Evolutionary conservation across 495 filamentous ascomycete species (phyloP).

Genomic region (Xylaria grammica): DNA sequence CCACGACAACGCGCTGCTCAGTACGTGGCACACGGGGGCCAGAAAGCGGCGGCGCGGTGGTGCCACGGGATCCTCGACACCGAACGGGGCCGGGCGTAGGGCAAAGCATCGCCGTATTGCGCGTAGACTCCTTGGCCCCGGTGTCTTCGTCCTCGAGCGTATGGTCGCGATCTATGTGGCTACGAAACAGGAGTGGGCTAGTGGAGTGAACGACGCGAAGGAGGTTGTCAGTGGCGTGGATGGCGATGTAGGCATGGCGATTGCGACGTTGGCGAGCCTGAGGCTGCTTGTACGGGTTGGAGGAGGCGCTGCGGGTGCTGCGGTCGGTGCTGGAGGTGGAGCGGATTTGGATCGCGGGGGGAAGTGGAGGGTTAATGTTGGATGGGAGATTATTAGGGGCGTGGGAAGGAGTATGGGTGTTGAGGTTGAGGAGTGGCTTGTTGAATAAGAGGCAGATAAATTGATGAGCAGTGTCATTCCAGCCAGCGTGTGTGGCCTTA

Average conservation of each 20-base stretch:
- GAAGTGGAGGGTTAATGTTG: conserved; percentile 77
- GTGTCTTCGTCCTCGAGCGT: conserved; percentile 85
- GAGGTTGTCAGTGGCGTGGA: conserved; percentile 50
- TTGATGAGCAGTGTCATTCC: neutral
- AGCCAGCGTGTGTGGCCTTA: neutral
- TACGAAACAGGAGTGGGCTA: conserved; percentile 71
- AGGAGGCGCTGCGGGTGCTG: conserved; percentile 43
- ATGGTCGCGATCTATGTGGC: conserved; percentile 86
- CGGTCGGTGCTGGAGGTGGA: conserved; percentile 49
- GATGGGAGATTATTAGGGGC: conserved; percentile 71
- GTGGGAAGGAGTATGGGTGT: conserved; percentile 72
- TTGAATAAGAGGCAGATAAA: conserved; percentile 49
- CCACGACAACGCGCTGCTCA: conserved; percentile 83
- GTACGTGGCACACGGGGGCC: conserved; percentile 68
- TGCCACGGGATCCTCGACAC: conserved; percentile 26
- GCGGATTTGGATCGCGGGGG: conserved; percentile 62
- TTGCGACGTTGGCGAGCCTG: conserved; percentile 81
- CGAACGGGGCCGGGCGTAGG: conserved; percentile 46
- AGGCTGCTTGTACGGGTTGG: conserved; percentile 69
- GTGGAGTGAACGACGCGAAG: conserved; percentile 28
- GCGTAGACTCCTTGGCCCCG: conserved; percentile 71
- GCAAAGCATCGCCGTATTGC: conserved; percentile 72
- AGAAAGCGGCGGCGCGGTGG: conserved; percentile 46
- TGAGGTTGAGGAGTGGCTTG: conserved; percentile 73
- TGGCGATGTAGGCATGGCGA: conserved; percentile 70